Evolutionary conservation across 495 filamentous ascomycete species (phyloP).

Genomic region (Cercophora scortea): DNA sequence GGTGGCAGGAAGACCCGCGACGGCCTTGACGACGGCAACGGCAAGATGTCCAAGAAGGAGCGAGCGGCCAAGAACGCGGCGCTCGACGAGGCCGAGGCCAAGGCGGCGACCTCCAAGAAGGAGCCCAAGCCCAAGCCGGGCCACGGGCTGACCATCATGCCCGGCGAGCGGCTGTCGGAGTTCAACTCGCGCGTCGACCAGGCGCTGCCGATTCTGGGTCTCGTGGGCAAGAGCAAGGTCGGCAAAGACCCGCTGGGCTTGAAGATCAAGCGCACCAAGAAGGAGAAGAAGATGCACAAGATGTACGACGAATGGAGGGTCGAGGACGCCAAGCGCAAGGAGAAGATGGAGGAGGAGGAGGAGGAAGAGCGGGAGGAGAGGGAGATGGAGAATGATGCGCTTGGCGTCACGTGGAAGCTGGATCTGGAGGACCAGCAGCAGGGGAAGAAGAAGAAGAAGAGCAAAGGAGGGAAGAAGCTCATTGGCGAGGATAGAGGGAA

Average conservation of each 20-base stretch:
- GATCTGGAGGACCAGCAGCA: slow-evolving; percentile 24
- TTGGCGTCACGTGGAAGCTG: slow-evolving; percentile 49
- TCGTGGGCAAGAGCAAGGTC: slow-evolving; percentile 44
- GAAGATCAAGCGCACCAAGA: slow-evolving; percentile 58
- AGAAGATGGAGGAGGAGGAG: slow-evolving; percentile 51
- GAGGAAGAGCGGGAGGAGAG: slow-evolving; percentile 59
- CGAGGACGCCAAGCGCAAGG: slow-evolving; percentile 48
- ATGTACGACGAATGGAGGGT: slow-evolving; percentile 76
- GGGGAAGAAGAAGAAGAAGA: slow-evolving; percentile 45
- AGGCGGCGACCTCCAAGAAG: neutral
- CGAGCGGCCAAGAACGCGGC: slow-evolving; percentile 8
- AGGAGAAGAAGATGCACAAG: slow-evolving; percentile 73
- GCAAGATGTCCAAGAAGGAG: slow-evolving; percentile 21
- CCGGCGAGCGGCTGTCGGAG: slow-evolving; percentile 73
- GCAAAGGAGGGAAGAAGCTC: slow-evolving; percentile 35
- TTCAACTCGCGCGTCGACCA: slow-evolving; percentile 83
- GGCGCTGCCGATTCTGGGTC: slow-evolving; percentile 62
- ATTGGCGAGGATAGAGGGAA: slow-evolving; percentile 29
- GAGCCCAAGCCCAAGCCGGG: neutral
- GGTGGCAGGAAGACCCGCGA: slow-evolving; percentile 47
- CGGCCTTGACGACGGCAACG: slow-evolving; percentile 62
- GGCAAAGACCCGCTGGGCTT: slow-evolving; percentile 47
- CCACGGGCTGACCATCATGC: slow-evolving; percentile 54
- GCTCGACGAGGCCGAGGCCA: neutral
- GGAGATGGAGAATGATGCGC: slow-evolving; percentile 48